Evolutionary conservation across 768 basidiomycete genomes (phyloP).

Genomic region (Paxillus rubicundulus): DNA sequence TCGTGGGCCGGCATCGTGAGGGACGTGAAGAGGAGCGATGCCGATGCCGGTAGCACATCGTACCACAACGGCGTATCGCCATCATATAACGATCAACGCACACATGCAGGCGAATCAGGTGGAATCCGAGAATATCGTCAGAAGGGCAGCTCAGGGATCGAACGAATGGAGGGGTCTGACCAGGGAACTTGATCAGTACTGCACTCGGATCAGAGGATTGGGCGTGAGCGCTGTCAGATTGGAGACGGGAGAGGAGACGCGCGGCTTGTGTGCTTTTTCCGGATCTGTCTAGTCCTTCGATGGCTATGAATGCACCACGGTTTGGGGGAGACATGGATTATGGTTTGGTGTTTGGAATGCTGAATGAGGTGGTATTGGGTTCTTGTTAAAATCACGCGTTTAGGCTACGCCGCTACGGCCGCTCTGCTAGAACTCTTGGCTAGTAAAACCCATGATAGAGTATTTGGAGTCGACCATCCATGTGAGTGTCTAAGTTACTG

Average conservation of each 20-base stretch:
- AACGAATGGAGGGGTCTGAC: slow-evolving; percentile 40
- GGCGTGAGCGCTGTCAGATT: slow-evolving; percentile 16
- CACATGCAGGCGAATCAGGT: too few species aligned
- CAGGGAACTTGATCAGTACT: slow-evolving; percentile 83
- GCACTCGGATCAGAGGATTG: slow-evolving; percentile 29
- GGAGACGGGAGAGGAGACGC: slow-evolving; percentile 54
- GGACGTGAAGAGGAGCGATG: too few species aligned
- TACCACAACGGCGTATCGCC: not conserved
- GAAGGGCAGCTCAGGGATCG: not conserved
- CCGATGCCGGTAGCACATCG: not conserved
- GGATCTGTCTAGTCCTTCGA: slow-evolving; percentile 94
- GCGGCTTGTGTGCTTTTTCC: slow-evolving; percentile 91
- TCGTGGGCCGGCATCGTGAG: not conserved
- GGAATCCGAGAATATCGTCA: not conserved
- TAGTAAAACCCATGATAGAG: too few species aligned
- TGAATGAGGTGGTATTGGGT: too few species aligned
- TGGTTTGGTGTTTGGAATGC: not conserved
- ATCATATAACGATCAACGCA: not conserved
- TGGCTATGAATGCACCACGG: slow-evolving; percentile 83
- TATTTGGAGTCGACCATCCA: too few species aligned
- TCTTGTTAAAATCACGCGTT: too few species aligned
- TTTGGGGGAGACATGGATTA: slow-evolving; percentile 2
- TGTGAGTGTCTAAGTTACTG: too few species aligned
- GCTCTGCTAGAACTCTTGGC: too few species aligned
- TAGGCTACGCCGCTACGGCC: too few species aligned